Evolutionary conservation across 331 rosid species (phyloP).

Genomic region (Quercus lobata): DNA sequence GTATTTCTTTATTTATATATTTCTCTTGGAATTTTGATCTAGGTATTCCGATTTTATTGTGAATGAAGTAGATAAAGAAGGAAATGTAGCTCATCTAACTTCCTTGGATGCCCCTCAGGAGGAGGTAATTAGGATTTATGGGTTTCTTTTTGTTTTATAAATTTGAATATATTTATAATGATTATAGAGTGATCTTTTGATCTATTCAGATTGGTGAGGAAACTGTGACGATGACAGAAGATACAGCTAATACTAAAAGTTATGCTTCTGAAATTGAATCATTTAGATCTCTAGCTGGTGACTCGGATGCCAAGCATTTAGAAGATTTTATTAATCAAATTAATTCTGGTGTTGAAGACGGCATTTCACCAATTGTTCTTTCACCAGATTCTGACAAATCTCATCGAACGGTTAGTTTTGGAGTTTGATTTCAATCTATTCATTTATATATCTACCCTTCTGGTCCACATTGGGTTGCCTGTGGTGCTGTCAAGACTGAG

Average conservation of each 20-base stretch:
- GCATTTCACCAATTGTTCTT: conserved; percentile 53
- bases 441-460: not conserved
- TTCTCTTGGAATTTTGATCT: conserved; percentile 16
- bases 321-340: conserved; percentile 58
- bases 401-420: conserved; percentile 73
- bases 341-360: conserved; percentile 45
- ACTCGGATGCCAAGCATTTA: conserved; percentile 47
- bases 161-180: not conserved
- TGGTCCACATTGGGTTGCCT: too few relatives aligned
- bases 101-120: conserved; percentile 58
- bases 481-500: too few relatives aligned
- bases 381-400: conserved; percentile 76
- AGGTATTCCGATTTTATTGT: conserved; percentile 97
- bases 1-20: not conserved
- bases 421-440: not conserved
- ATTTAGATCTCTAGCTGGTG: conserved; percentile 72
- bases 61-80: conserved; percentile 78
- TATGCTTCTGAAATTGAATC: conserved; percentile 66
- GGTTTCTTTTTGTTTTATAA: not conserved
- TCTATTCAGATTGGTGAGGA: conserved; percentile 44
- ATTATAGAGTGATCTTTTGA: not conserved
- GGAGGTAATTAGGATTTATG: conserved; percentile 34
- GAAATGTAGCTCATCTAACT: conserved; percentile 64
- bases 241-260: conserved; percentile 26
- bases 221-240: conserved; percentile 26